Evolutionary conservation across 2,329 filamentous ascomycete genomes (phyloP).

Genomic region (Penicillium concentricum): DNA sequence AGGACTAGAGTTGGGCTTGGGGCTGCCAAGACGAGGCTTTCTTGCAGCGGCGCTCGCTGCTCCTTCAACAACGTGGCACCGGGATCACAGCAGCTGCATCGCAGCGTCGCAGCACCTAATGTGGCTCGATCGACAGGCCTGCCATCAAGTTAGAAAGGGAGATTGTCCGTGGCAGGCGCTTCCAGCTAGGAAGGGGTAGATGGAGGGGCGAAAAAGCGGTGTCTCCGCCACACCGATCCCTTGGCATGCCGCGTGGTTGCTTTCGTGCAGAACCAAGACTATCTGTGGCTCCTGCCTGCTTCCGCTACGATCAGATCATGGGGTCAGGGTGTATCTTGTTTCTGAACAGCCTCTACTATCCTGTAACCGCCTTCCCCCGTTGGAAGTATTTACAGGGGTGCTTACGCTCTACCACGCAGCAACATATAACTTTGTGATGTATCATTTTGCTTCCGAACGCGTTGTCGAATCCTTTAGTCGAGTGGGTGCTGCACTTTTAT

Average conservation of each 20-base stretch:
- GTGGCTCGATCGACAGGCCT: conserved; percentile 12
- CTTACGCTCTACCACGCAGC: neutral
- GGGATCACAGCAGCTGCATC: conserved; percentile 16
- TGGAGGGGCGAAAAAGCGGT: conserved; percentile 23
- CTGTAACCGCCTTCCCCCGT: neutral
- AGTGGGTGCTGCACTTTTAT: conserved; percentile 12
- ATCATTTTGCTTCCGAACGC: neutral
- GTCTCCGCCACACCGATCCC: conserved; percentile 19
- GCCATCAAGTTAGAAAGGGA: neutral
- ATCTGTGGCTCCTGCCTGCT: conserved; percentile 16
- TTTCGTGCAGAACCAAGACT: conserved; percentile 18
- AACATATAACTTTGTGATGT: conserved; percentile 5
- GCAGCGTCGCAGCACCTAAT: neutral
- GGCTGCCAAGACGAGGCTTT: conserved; percentile 14
- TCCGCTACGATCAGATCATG: conserved; percentile 8
- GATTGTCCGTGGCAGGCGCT: conserved; percentile 2
- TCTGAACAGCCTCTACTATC: neutral
- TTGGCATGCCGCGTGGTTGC: conserved; percentile 17
- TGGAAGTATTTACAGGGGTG: neutral
- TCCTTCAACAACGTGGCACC: conserved; percentile 17
- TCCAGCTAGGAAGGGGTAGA: neutral
- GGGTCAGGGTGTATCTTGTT: neutral
- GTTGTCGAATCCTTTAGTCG: conserved; percentile 3
- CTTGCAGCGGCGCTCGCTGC: conserved; percentile 7
- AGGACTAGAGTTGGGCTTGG: conserved; percentile 7